Conservation (phyloP, 2,329 filamentous ascomycete genomes). For the Colletotrichum eremochloae region DNA sequence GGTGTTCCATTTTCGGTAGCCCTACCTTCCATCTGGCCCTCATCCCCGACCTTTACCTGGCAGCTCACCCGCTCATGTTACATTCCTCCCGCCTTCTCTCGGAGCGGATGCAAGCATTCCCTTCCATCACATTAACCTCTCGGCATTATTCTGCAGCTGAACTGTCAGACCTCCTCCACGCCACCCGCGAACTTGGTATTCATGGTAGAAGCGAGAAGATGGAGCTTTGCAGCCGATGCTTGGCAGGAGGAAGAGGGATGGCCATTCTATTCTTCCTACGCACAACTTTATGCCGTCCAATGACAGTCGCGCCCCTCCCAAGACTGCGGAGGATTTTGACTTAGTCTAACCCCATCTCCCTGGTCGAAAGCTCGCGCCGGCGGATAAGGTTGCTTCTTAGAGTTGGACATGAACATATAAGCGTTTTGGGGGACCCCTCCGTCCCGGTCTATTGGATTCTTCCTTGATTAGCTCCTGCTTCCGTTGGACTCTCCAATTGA, state of each 20-base stretch:
- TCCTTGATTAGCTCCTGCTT: neutral
- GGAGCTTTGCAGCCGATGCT: slow-evolving; percentile 16
- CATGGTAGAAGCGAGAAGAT: neutral
- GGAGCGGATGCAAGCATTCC: neutral
- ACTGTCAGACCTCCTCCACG: slow-evolving; percentile 24
- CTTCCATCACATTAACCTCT: neutral
- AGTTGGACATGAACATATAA: slow-evolving; percentile 34
- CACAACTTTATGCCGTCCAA: neutral
- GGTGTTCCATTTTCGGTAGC: slow-evolving; percentile 3
- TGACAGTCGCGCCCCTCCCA: neutral
- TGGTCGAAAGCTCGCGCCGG: neutral
- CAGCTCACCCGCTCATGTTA: neutral
- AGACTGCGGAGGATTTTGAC: neutral
- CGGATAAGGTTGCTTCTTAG: neutral
- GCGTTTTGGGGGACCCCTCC: slow-evolving; percentile 1
- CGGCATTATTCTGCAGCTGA: slow-evolving; percentile 20
- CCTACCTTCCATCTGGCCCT: neutral
- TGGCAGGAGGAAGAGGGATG: slow-evolving; percentile 3
- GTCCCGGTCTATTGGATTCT: neutral
- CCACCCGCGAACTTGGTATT: slow-evolving; percentile 3
- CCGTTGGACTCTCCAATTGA: slow-evolving; percentile 2
- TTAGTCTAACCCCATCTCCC: neutral
- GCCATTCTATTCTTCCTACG: neutral
- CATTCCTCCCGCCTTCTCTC: neutral
- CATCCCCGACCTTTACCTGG: neutral